Conservation (phyloP, 2,329 filamentous ascomycete species). For the Apiospora pterosperma region DNA sequence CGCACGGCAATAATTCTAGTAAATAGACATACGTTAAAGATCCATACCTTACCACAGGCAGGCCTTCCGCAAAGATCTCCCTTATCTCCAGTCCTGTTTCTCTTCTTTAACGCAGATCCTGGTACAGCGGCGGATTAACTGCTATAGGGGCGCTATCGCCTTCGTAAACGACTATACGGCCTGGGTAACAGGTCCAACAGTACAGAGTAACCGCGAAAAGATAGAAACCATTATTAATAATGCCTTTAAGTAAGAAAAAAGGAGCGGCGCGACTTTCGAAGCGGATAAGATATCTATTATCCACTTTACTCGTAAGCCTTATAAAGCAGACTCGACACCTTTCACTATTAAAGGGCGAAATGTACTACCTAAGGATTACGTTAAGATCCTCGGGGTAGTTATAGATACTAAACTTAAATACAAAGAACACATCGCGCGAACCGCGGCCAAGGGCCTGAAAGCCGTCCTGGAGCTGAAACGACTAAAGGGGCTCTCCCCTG, state of each 20-base stretch:
- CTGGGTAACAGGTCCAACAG: neutral
- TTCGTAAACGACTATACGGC: conserved; percentile 8
- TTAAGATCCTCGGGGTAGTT: conserved; percentile 17
- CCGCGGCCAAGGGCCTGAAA: neutral
- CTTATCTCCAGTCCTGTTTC: conserved; percentile 32
- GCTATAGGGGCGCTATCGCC: conserved; percentile 19
- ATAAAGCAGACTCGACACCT: neutral
- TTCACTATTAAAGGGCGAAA: neutral
- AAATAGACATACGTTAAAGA: conserved; percentile 16
- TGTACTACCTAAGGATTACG: neutral
- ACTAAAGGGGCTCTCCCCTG: neutral
- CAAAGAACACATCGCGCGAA: conserved; percentile 13
- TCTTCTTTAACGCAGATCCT: conserved; percentile 25
- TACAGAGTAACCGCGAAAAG: conserved; percentile 11
- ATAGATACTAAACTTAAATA: conserved; percentile 17
- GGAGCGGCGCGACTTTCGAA: conserved; percentile 22
- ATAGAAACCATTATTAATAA: conserved; percentile 19
- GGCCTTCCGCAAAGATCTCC: conserved; percentile 30
- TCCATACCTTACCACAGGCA: conserved; percentile 13
- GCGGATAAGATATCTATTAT: conserved; percentile 21
- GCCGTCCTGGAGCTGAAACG: no score
- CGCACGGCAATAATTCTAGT: conserved; percentile 17
- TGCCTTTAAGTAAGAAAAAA: conserved; percentile 17
- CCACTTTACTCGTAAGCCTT: neutral
- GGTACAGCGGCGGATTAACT: conserved; percentile 24